Percentiles rank a stretch among this genome's conserved stretches.
phyloP scores from a whole-genome alignment of 495 filamentous ascomycete genomes.

The Tuber brumale region DNA sequence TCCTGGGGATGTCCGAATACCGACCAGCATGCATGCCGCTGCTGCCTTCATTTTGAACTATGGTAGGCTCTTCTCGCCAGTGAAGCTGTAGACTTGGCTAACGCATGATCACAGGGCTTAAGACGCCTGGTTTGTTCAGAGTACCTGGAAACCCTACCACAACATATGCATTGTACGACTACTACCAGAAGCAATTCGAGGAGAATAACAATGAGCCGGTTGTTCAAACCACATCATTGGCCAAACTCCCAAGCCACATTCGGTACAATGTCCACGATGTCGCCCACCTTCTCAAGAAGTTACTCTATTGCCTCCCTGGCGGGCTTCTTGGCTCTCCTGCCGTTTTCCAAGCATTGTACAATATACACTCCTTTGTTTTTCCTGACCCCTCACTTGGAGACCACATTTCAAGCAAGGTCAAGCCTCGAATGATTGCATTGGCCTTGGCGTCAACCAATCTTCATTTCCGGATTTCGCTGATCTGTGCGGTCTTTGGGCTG shows the following conservation, averaged over 20 bases:
- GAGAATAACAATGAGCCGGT: slow-evolving; percentile 48
- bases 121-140: slow-evolving; percentile 58
- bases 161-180: slow-evolving; percentile 55
- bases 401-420: slow-evolving; percentile 51
- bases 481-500: slow-evolving; percentile 61
- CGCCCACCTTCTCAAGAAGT: slow-evolving; percentile 63
- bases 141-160: slow-evolving; percentile 53
- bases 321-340: slow-evolving; percentile 64
- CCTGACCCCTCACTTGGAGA: slow-evolving; percentile 48
- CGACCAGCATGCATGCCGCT: slow-evolving; percentile 68
- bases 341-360: slow-evolving; percentile 60
- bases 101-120: slow-evolving; percentile 41
- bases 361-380: slow-evolving; percentile 54
- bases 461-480: slow-evolving; percentile 55
- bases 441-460: slow-evolving; percentile 54
- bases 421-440: slow-evolving; percentile 59
- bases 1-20: slow-evolving; percentile 58
- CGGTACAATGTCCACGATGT: slow-evolving; percentile 58
- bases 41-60: slow-evolving; percentile 59
- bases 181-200: slow-evolving; percentile 51
- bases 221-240: slow-evolving; percentile 50
- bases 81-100: slow-evolving; percentile 7
- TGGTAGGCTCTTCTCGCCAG: slow-evolving; percentile 48
- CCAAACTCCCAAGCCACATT: slow-evolving; percentile 53
- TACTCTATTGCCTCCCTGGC: slow-evolving; percentile 63